Base-by-base conservation (phyloP, 2,329 filamentous ascomycete species). In the Apiospora aurea region DNA sequence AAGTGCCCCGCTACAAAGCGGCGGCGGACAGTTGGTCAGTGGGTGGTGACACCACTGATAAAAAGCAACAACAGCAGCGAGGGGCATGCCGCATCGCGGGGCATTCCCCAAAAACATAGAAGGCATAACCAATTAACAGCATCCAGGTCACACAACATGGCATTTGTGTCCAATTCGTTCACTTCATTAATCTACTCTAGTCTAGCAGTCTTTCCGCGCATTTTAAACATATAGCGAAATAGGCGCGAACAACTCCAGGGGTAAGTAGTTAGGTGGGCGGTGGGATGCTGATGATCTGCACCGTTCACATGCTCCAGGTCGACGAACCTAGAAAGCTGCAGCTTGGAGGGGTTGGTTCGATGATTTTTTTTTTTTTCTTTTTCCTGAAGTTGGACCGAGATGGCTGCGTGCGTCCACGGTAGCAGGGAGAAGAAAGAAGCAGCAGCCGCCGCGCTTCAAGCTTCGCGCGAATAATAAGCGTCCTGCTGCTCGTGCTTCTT, bases 381-480 rank as follows among this genome's bases (percentile, higher is more conserved):
- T 21, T 38, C 7, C 3, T 21, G 5, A 21, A 8, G 16, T 34
- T 38, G 6, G 29, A 18, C 46, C 46, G 46, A 49, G 46, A 49
- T 49, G 46, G 21, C 4, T n/a, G 46, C 46, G 18, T 49, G 6
- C 18, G 21, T n/a, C 5, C 34, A 38, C 34, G 21, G 46, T n/a
- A 10, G 44, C 44, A 47, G 44, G 21, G 46, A n/a, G 46, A 14
- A 18, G 14, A 16, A 6, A 46, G 21, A n/a, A 49, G 21, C 46
- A n/a, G 49, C 49, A 51, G n/a, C 26, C 26, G 26, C 26, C 26
- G 26, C 49, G 10, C 34, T 18, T 64, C n/a, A 41, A 41, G 57
- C n/a, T 6, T 64, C 57, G 34, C 29, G 34, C 34, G 77, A 73
- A 78, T 89, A 89, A 75, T 89, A 89, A 6, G 83, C 83, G n/a